Evolutionary conservation across 2,329 filamentous ascomycete species (phyloP).

Genomic region (Trichophyton mentagrophytes): DNA sequence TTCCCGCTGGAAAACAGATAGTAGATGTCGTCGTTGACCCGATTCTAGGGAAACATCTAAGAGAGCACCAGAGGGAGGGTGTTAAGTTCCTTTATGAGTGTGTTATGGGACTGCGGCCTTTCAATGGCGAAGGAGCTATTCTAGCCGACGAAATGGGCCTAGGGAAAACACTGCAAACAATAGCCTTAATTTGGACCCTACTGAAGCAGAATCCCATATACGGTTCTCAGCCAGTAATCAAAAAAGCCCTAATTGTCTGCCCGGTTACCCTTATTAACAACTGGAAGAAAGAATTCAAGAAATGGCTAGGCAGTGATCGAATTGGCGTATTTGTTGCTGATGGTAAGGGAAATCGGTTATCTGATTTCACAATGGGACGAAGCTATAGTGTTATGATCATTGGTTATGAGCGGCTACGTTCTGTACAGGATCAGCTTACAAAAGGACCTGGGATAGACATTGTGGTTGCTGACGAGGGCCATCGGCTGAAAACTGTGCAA

Average conservation of each 20-base stretch:
- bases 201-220: constrained; percentile 58
- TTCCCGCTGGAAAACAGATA: constrained; percentile 49
- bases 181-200: constrained; percentile 57
- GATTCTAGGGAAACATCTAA: constrained; percentile 47
- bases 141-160: constrained; percentile 66
- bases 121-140: constrained; percentile 55
- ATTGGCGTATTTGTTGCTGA: constrained; percentile 57
- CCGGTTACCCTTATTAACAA: constrained; percentile 61
- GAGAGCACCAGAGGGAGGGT: constrained; percentile 56
- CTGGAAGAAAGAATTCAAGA: constrained; percentile 60
- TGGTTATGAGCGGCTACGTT: constrained; percentile 57
- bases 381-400: constrained; percentile 61
- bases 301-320: constrained; percentile 59
- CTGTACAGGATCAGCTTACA: constrained; percentile 52
- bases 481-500: constrained; percentile 54
- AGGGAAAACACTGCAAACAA: constrained; percentile 62
- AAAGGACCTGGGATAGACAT: constrained; percentile 54
- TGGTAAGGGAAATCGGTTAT: constrained; percentile 46
- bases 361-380: constrained; percentile 56
- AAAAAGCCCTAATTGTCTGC: constrained; percentile 60
- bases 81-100: constrained; percentile 63
- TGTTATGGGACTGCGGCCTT: constrained; percentile 58
- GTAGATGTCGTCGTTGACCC: constrained; percentile 65
- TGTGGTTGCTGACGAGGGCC: constrained; percentile 57
- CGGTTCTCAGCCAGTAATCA: constrained; percentile 47